Base-by-base conservation (phyloP, 108 stramenopile species). In the Cylindrotheca fusiformis region DNA sequence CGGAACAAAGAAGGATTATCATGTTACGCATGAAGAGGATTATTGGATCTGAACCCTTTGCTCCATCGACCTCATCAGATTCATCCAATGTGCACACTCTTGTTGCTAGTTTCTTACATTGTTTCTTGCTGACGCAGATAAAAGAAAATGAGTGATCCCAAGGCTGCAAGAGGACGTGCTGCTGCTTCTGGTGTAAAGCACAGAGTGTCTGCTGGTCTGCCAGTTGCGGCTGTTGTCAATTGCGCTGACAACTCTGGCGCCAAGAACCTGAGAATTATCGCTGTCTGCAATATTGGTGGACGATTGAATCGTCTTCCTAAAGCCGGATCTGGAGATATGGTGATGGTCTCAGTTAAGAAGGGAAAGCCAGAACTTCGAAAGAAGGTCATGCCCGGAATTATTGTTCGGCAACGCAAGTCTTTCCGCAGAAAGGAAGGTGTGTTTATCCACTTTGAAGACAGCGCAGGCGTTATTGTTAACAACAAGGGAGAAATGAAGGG, bases 401-500 rank as follows among this genome's bases (percentile, higher is more conserved):
- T 99, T 68, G 95, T 99, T 54, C 76, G 99, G 75, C 97, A 98
- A 88, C 91, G 99, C 82, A 99, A 99, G 86, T 81, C 95, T 44
- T 99, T 97, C 91, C 83, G 99, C 71, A 84, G 99, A 72, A 97
- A 97, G 95, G 98, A 99, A 80, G 98, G 98, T 31, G 91, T 96
- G 22, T 97, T 97, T 78, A 98, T 98, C 68, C 97, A 98, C 81
- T 99, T 99, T 73, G 99, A 99, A 77, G 99, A 99, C 78, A 96
- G 89, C 81, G 99, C 97, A 20, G 99, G 98, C 67, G 99, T 99
- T 32, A 99, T 99, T 74, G 99, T 99, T 57, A 99, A 99, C 88
- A 97, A 96, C 82, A 98, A 99, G 96, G 99, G 99, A 65, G 99
- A 99, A 84, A 99, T 99, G 99, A 99, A 99, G 89, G 99, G 99